Conservation (phyloP, 176 grass and related monocot genomes). For the Avena sativa region DNA sequence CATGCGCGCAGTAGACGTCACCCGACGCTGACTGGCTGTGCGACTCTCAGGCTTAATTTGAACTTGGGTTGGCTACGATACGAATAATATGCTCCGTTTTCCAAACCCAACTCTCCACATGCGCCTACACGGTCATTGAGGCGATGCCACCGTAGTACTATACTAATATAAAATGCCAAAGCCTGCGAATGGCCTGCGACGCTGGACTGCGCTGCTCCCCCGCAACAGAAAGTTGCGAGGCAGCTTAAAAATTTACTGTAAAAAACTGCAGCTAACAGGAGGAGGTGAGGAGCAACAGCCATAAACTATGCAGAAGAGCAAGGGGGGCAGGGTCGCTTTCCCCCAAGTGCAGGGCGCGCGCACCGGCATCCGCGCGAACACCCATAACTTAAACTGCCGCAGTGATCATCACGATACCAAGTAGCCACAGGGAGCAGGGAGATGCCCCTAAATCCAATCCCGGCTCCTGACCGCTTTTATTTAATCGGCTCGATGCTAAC, state of each 20-base stretch:
- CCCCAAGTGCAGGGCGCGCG: neutral
- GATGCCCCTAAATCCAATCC: constrained; percentile 19
- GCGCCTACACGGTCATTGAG: constrained; percentile 37
- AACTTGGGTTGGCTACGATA: neutral
- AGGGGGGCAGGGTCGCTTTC: constrained; percentile 32
- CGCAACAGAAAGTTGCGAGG: constrained; percentile 20
- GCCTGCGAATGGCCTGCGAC: constrained; percentile 23
- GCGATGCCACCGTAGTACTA: neutral
- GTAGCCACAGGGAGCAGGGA: neutral
- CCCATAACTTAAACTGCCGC: constrained; percentile 15
- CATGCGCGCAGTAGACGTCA: neutral
- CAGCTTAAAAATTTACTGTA: neutral
- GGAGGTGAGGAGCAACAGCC: neutral
- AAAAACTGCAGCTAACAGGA: neutral
- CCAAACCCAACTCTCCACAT: neutral
- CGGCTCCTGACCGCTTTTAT: constrained; percentile 30
- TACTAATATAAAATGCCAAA: constrained; percentile 22
- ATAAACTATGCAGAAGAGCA: neutral
- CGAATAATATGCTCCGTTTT: neutral
- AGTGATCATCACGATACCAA: constrained; percentile 25
- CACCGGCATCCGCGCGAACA: constrained; percentile 29
- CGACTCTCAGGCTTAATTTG: neutral
- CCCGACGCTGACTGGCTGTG: neutral
- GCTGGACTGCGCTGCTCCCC: constrained; percentile 31
- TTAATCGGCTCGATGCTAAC: neutral